A percentile compares a stretch with the other conserved stretches of the same genome.
Evolutionary conservation across 225 moss, liverwort and hornwort genomes (phyloP).

Genomic region (Ulota crispa): DNA sequence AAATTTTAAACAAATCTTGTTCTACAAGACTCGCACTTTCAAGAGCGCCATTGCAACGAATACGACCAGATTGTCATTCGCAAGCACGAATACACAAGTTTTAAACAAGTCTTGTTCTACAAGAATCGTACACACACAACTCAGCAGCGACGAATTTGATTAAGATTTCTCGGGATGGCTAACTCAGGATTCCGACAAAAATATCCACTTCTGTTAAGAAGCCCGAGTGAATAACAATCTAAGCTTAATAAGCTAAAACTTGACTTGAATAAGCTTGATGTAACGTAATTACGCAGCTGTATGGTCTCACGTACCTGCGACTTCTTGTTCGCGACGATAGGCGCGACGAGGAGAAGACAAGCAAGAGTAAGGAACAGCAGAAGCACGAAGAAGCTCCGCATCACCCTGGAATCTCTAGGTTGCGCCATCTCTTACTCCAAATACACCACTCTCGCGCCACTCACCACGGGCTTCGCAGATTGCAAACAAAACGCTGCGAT

Average conservation of each 20-base stretch:
- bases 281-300: neutral
- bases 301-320: slow-evolving; percentile 34
- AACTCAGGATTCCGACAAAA: too few species aligned
- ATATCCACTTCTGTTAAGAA: neutral
- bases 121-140: neutral
- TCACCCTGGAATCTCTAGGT: slow-evolving; percentile 28
- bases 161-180: too few species aligned
- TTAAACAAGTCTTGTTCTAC: neutral
- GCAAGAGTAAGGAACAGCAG: slow-evolving; percentile 58
- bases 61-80: neutral
- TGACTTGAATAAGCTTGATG: neutral
- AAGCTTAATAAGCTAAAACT: neutral
- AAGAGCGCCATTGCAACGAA: neutral
- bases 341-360: slow-evolving; percentile 53
- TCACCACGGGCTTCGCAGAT: too few species aligned
- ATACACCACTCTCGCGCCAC: too few species aligned
- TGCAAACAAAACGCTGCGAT: neutral
- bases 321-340: slow-evolving; percentile 11
- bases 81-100: neutral
- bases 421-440: slow-evolving; percentile 8
- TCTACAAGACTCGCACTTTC: neutral
- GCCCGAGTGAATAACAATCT: neutral
- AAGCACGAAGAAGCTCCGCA: slow-evolving; percentile 64
- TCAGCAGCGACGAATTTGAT: too few species aligned
- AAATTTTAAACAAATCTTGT: neutral